Evolutionary conservation across 129 eudicot species (phyloP), one percentile per base, ranked within the genome.

Genomic region (Centaurea solstitialis): DNA sequence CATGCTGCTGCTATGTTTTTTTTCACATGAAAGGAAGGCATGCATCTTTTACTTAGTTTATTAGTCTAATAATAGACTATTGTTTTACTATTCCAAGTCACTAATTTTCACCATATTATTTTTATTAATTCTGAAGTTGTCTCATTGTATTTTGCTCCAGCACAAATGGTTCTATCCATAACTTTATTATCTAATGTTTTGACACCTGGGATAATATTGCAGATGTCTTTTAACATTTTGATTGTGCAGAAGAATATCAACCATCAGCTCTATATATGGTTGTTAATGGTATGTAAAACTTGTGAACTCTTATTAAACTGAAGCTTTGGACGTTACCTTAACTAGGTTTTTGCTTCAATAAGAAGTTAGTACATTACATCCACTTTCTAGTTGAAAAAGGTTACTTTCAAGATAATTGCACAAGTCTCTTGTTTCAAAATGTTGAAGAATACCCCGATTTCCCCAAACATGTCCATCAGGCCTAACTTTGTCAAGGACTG

Each of bases 401-500:
- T 74, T 17, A 70, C 68, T 45, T 67, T 50, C 76, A 64, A 43
- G 28, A 43, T 75, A 67, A 68, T 45, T 70, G 74, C 67, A 22
- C 20, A 7, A 70, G 33, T 45, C 74, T 80, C 38, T 80, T 37
- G 57, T 47, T 47, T 57, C 62, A 7, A 70, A 15, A 26, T 26
- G 30, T 26, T 26, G 85, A 93, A 85, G 72, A 93, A 87, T 15
- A 93, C 96, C 75, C 96, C 94, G 66, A 91, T 85, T 86, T 93
- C 98, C 7, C 98, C 96, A 43, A 89, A 86, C 85, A 89, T 87
- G 9, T 89, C 92, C 78, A 82, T 89, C 10, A 96, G 79, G 61
- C 84, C 92, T 86, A 86, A 64, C 66, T 86, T 87, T 65, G 82
- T 67, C 75, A 91, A 75, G 72, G 79, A 86, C 98, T 93, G 89